Base-by-base conservation (phyloP, 1,284 basidiomycete genomes). In the Leccinum huronense region DNA sequence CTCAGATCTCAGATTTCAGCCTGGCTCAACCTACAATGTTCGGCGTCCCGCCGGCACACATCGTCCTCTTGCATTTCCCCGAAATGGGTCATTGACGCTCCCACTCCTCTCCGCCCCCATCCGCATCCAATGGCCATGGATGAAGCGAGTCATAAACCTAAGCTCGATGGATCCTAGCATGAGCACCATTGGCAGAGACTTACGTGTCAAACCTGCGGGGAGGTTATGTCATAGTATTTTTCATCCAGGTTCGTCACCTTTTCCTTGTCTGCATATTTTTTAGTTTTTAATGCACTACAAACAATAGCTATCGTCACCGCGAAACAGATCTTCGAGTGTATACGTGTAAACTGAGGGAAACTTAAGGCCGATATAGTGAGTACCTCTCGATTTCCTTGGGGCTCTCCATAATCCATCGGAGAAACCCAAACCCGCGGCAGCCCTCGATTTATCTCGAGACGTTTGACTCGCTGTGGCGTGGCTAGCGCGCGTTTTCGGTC, bases 151-250 rank as follows among this genome's bases (percentile, higher is more conserved):
- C 91, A 88, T 75, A 93, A 89, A 77, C 93, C 90, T 60, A 97
- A 95, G 81, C 84, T 88, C 64, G 95, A 97, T 97, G 87, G 97
- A 99, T 81, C 95, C 96, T 60, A 89, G 95, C 65, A 94, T 99
- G 89, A 97, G 97, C 58, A 99, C 94, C 57, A 98, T 98, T 78
- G 97, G 99, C 82, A 87, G 97, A 69, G 98, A 98, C 79, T 98
- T 97, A 99, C 99, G 83, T 99, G 97, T 77, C 95, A 98, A 81
- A 99, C 97, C 31, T 99, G 97, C 79, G 95, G 95, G 73, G 95
- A 98, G 84, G 97, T 95, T 58, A 97, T 97, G 94, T 90, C 79
- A 96, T 99, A 73, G 97, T 99, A 81, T 83, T 99, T 99, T 96
- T 76, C 97, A 98, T 78, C 93, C 95, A 77, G 97, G 95, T 93